These are phyloP conservation scores for Daldinia vernicosa DNA, from an alignment of 495 filamentous ascomycete species.

Conservation along the genomic window DNA sequence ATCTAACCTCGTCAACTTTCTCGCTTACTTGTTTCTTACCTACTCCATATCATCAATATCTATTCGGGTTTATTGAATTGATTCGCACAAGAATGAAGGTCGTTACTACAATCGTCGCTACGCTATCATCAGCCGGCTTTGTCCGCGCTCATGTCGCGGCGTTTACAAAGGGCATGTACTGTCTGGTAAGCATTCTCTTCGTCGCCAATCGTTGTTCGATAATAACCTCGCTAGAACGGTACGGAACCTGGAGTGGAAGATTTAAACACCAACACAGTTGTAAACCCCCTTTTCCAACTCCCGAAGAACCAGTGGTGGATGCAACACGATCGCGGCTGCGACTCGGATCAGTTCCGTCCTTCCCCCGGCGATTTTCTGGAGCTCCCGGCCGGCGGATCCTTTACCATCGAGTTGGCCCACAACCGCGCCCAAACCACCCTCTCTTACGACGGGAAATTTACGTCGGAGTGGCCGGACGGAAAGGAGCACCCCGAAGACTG, in stretches of 20 bases:
- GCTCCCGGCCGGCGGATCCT: constrained; percentile 61
- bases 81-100: constrained; percentile 15
- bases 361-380: constrained; percentile 54
- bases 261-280: constrained; percentile 54
- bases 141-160: constrained; percentile 55
- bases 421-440: constrained; percentile 61
- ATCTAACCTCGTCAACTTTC: not conserved
- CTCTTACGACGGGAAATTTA: constrained; percentile 55
- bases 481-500: constrained; percentile 57
- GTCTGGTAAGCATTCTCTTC: constrained; percentile 29
- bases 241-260: constrained; percentile 47
- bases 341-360: constrained; percentile 49
- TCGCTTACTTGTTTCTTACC: too few relatives aligned
- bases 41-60: not conserved
- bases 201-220: too few relatives aligned
- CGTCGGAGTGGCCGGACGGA: constrained; percentile 59
- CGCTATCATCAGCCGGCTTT: constrained; percentile 35
- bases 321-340: constrained; percentile 60
- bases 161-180: constrained; percentile 62
- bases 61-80: not conserved
- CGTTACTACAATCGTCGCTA: constrained; percentile 18
- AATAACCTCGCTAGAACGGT: constrained; percentile 31
- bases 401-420: constrained; percentile 64
- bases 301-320: constrained; percentile 60
- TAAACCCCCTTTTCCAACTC: constrained; percentile 56